Base-by-base conservation (phyloP, 108 stramenopile species). In the Nitzschia inconspicua region DNA sequence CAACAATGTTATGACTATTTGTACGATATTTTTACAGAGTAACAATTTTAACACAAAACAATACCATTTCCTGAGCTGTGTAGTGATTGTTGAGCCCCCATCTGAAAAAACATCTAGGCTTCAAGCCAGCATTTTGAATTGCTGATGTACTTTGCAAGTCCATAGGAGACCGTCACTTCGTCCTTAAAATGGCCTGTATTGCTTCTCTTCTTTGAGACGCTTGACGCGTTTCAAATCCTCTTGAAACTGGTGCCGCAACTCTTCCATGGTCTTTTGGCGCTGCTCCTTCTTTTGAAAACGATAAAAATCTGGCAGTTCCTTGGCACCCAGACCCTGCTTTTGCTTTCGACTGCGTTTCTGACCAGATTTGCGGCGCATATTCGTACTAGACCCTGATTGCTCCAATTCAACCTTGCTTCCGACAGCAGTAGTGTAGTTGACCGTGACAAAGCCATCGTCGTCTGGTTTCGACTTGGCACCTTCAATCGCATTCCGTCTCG, bases 371-470 rank as follows among this genome's bases (percentile, higher is more conserved):
- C 78, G 70, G 20, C 57, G 35, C 3, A 51, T 26, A n/a, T 57
- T 60, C 10, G 39, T 44, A 3, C 49, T 44, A 29, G 53, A 60
- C 22, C 43, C 51, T 36, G 52, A 60, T 35, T 78, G 55, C 53
- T 88, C 86, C 23, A 82, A 44, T 1, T 78, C 82, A 48, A 57
- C 63, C 14, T 81, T 51, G 26, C 52, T 85, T 26, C 77, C 83
- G 0, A 77, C 66, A 19, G 66, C 70, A 20, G 79, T 47, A 7
- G 73, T 61, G 57, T 84, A 83, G 4, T 78, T 65, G 5, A 93
- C 86, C 8, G 86, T 89, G 24, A 93, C 67, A 67, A 93, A 93
- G 16, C 91, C 91, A 73, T 93, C 91, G 23, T 87, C 91, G 59
- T 93, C 91, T 0, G 86, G 86, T 51, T 76, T 54, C 14, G 71